These are phyloP conservation scores for Diphasiastrum complanatum DNA, from an alignment of 83 land plant species.

Conservation along the genomic window DNA sequence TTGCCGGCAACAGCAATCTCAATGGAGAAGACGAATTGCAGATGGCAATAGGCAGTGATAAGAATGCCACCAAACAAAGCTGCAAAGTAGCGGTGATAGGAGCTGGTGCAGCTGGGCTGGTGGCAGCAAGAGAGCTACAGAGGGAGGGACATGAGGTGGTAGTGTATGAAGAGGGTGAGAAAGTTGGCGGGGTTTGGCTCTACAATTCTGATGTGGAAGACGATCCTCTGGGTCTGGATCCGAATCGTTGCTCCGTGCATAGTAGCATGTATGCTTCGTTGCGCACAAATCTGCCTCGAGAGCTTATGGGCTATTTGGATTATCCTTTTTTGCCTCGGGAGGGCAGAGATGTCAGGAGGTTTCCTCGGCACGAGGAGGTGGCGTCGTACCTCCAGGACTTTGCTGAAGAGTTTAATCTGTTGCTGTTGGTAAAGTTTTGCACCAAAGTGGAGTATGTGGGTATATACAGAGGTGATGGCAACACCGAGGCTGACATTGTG, in stretches of 20 bases:
- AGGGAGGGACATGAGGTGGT: constrained; percentile 62
- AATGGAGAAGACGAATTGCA: no score
- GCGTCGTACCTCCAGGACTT: constrained; percentile 41
- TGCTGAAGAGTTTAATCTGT: constrained; percentile 38
- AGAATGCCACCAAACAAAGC: no score
- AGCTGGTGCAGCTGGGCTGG: constrained; percentile 90
- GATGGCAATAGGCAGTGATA: no score
- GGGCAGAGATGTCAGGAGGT: constrained; percentile 47
- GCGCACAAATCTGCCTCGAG: constrained; percentile 84
- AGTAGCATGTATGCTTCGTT: constrained; percentile 73
- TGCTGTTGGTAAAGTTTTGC: constrained; percentile 36
- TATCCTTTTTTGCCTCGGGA: constrained; percentile 58
- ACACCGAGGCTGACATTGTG: no score
- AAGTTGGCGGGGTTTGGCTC: constrained; percentile 79
- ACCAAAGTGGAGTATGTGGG: constrained; percentile 46
- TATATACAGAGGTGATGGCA: no score
- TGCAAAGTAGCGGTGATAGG: constrained; percentile 95
- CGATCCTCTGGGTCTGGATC: constrained; percentile 48
- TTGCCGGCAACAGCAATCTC: no score
- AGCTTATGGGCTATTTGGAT: constrained; percentile 69
- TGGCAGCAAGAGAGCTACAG: constrained; percentile 67
- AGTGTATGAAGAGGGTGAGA: constrained; percentile 47
- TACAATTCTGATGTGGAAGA: constrained; percentile 53
- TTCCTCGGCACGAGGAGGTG: constrained; percentile 47
- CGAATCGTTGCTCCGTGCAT: constrained; percentile 42